Conservation (phyloP, 1,139 yeast species). For the Yamadazyma jaroonii region DNA sequence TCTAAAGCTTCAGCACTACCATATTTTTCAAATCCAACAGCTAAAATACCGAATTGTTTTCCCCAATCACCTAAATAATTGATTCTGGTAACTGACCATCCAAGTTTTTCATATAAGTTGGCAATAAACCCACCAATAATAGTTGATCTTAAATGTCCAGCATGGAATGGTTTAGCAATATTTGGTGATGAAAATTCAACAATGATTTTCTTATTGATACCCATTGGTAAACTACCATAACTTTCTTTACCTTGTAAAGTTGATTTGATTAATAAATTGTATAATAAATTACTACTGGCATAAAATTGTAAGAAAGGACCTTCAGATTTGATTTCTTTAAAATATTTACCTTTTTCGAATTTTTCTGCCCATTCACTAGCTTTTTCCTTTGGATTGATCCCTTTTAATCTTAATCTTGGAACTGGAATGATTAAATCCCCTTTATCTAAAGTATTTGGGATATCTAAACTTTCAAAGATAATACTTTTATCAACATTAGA, state of each 20-base stretch:
- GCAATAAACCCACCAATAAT: conserved; percentile 97
- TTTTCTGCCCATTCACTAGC: conserved; percentile 80
- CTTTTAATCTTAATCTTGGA: conserved; percentile 90
- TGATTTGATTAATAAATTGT: conserved; percentile 69
- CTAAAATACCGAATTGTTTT: conserved; percentile 93
- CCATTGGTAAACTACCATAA: conserved; percentile 78
- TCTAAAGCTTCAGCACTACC: conserved; percentile 75
- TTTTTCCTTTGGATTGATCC: conserved; percentile 76
- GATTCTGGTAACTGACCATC: conserved; percentile 87
- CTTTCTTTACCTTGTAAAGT: conserved; percentile 55
- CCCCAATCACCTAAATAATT: conserved; percentile 99
- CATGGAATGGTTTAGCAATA: conserved; percentile 99
- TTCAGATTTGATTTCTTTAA: conserved; percentile 71
- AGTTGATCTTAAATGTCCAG: conserved; percentile 97
- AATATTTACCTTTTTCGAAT: conserved; percentile 64
- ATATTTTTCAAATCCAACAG: conserved; percentile 84
- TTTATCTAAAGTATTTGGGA: conserved; percentile 81
- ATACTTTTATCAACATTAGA: conserved; percentile 67
- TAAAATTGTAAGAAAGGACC: conserved; percentile 93
- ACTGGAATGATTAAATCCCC: conserved; percentile 93
- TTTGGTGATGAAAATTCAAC: conserved; percentile 97
- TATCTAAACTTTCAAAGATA: conserved; percentile 84
- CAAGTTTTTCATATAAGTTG: conserved; percentile 84
- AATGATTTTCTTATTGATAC: conserved; percentile 67
- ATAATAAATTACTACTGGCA: conserved; percentile 65